Base-by-base conservation (phyloP, 495 filamentous ascomycete species). In the Annulohypoxylon stygium region DNA sequence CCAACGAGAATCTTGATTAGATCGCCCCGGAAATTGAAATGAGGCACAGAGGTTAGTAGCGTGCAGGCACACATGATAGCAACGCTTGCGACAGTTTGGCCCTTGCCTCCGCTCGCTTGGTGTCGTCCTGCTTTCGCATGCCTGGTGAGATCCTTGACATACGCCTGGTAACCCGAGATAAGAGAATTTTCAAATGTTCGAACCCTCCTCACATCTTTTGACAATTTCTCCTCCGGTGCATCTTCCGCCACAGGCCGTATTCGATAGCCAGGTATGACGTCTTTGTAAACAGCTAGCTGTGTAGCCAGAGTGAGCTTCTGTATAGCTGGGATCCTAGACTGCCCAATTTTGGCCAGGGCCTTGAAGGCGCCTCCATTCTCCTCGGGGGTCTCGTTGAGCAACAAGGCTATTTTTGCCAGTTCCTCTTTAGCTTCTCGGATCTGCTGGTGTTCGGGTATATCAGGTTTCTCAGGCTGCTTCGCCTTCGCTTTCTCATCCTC, bases 11-110 rank as follows among this genome's bases (percentile, higher is more conserved):
- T 93, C 82, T 92, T 92, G 41, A 98, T 80, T 30, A 99, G 83
- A 34, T 98, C 97, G 33, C 84, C 85, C 7, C 97, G 88, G 81
- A 96, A 97, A 82, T 99, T 99, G 88, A 99, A 99, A 82, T 99
- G 97, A 10, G 96, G 93, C 4, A 97, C 93, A 1, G 89, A 83
- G 11, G 88, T 83, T 36, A 99, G 83, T 16, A 98, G 86, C 33
- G 84, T 90, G 77, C 93, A 95, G 7, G 92, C 92, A 78, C 97
- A 98, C 16, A 88, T 90, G 58, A 97, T 92, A 2, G 96, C 96
- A 12, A 97, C 84, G 61, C 84, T 90, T 50, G 89, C 85, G 60
- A 96, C 74, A 41, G 81, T 70, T 53, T 81, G 71, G 33, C 76
- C 75, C 55, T 73, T 69, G 69, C 80, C 78, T 62, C 75, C 78